phyloP scores from a whole-genome alignment of 2,329 filamentous ascomycete genomes.

The Microcyclospora tardicrescens region DNA sequence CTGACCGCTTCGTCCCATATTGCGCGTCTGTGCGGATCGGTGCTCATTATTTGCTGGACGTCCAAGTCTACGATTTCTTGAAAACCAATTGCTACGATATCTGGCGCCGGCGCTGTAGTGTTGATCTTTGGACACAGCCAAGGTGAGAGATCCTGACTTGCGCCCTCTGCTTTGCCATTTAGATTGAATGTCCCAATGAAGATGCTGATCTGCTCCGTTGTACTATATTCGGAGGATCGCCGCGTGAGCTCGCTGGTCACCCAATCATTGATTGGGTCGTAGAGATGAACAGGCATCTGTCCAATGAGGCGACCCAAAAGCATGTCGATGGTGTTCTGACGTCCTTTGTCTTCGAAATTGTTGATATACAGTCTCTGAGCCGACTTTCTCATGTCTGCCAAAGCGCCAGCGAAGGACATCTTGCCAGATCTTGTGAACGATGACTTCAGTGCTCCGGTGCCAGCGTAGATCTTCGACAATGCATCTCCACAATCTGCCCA shows the following conservation, averaged over 20 bases:
- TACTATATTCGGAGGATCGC: constrained; percentile 57
- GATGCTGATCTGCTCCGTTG: constrained; percentile 60
- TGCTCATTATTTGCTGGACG: constrained; percentile 98
- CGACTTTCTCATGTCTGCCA: constrained; percentile 92
- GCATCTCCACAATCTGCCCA: constrained; percentile 98
- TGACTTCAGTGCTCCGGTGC: constrained; percentile 87
- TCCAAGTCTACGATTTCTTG: constrained; percentile 98
- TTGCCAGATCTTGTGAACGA: constrained; percentile 91
- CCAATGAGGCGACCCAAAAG: constrained; percentile 78
- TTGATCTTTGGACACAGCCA: constrained; percentile 67
- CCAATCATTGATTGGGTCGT: constrained; percentile 88
- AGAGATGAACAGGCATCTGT: constrained; percentile 71
- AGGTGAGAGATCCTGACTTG: constrained; percentile 64
- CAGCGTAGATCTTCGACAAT: constrained; percentile 88
- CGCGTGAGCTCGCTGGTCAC: constrained; percentile 65
- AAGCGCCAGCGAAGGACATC: constrained; percentile 83
- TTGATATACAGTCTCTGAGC: constrained; percentile 93
- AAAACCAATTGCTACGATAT: constrained; percentile 82
- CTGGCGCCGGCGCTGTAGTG: constrained; percentile 50
- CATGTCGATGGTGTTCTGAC: constrained; percentile 91
- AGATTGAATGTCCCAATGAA: constrained; percentile 88
- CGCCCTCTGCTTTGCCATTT: constrained; percentile 71
- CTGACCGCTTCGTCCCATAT: constrained; percentile 78
- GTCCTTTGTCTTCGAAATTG: constrained; percentile 86
- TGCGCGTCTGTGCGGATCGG: constrained; percentile 73